Evolutionary conservation across 2,329 filamentous ascomycete genomes (phyloP).

Genomic region (Neocatenulostroma microsporum): DNA sequence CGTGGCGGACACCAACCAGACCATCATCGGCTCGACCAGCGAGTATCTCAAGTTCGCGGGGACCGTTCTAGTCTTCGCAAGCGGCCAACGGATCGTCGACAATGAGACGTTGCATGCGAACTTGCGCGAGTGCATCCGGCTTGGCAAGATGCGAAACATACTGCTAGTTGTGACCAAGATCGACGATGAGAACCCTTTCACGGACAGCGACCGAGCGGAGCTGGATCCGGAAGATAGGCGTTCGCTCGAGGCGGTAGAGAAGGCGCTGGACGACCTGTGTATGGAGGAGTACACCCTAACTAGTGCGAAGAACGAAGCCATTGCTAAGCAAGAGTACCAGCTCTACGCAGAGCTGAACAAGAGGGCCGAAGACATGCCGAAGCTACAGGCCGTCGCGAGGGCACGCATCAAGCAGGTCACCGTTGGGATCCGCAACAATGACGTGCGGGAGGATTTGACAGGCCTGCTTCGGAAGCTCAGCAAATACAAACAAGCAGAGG

Average conservation of each 20-base stretch:
- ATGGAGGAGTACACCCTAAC: no score
- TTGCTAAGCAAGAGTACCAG: no score
- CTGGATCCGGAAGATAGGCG: no score
- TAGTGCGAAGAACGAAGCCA: no score
- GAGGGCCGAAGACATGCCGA: no score
- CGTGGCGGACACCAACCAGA: slow-evolving; percentile 12
- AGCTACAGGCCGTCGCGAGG: no score
- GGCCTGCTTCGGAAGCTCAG: slow-evolving; percentile 5
- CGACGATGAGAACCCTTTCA: slow-evolving; percentile 5
- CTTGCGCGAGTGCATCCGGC: slow-evolving; percentile 7
- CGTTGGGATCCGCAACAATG: slow-evolving; percentile 5
- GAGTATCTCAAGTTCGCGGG: slow-evolving; percentile 10
- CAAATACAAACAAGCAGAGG: slow-evolving; percentile 8
- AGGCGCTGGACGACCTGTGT: no score
- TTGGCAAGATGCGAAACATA: slow-evolving; percentile 11
- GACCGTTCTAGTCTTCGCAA: slow-evolving; percentile 10
- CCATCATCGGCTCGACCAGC: slow-evolving; percentile 12
- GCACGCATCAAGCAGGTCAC: no score
- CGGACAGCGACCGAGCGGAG: no score
- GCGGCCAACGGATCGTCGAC: slow-evolving; percentile 7
- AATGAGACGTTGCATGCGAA: slow-evolving; percentile 7
- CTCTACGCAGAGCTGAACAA: no score
- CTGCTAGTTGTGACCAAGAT: slow-evolving; percentile 12
- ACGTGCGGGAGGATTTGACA: not conserved
- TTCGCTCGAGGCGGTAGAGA: no score